phyloP scores from a whole-genome alignment of 768 basidiomycete genomes.

The Naganishia antarctica region DNA sequence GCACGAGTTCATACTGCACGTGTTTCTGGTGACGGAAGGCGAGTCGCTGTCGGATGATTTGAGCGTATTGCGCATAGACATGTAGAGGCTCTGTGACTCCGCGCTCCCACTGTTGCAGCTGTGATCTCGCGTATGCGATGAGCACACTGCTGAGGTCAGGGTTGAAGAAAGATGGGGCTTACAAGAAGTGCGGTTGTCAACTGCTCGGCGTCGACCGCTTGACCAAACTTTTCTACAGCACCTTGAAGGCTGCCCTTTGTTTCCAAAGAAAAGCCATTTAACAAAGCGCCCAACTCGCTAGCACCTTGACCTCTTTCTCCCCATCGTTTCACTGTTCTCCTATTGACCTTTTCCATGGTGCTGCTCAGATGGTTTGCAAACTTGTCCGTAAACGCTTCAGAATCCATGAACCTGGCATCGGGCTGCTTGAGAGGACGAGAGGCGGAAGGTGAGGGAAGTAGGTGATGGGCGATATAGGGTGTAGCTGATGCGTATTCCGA shows the following conservation, averaged over 20 bases:
- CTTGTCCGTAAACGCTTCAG: conserved; percentile 90
- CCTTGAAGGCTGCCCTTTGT: conserved; percentile 58
- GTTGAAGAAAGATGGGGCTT: conserved; percentile 38
- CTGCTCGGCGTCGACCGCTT: conserved; percentile 90
- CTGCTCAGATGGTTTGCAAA: conserved; percentile 87
- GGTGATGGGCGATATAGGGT: conserved; percentile 48
- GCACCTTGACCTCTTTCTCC: conserved; percentile 84
- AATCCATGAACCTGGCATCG: conserved; percentile 92
- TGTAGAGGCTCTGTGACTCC: conserved; percentile 93
- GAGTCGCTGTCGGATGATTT: conserved; percentile 88
- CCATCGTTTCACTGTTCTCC: conserved; percentile 89
- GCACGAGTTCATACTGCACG: conserved; percentile 94
- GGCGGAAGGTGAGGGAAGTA: conserved; percentile 79
- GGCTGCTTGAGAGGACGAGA: conserved; percentile 83
- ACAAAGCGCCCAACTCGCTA: conserved; percentile 79
- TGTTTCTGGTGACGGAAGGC: conserved; percentile 97
- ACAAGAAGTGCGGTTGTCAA: conserved; percentile 86
- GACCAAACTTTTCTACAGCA: conserved; percentile 93
- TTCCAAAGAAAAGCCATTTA: conserved; percentile 89
- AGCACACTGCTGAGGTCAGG: background rate
- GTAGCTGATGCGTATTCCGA: conserved; percentile 10
- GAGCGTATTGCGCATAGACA: conserved; percentile 90
- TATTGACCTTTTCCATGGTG: conserved; percentile 93
- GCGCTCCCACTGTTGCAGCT: conserved; percentile 92
- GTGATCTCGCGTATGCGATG: background rate